Conservation (phyloP, 2,329 filamentous ascomycete species). For the Talaromyces marneffei region DNA sequence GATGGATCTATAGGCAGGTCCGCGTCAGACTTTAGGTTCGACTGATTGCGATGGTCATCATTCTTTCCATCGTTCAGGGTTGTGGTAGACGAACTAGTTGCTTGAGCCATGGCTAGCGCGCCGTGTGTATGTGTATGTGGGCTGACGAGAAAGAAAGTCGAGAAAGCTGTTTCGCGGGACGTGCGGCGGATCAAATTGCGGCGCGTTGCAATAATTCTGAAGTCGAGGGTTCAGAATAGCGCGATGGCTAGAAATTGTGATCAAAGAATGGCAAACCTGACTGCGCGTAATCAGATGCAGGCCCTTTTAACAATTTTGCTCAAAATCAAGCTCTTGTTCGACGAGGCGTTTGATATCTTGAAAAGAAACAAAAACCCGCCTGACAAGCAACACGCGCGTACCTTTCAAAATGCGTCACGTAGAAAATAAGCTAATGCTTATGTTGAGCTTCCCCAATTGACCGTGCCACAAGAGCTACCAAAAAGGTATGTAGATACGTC, state of each 20-base stretch:
- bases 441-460: conserved; percentile 25
- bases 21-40: conserved; percentile 79
- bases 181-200: conserved; percentile 43
- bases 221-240: conserved; percentile 74
- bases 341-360: conserved; percentile 2
- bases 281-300: conserved; percentile 73
- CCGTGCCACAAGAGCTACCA: conserved; percentile 2
- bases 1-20: conserved; percentile 99
- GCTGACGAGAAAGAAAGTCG: conserved; percentile 73
- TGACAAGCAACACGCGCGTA: conserved; percentile 18
- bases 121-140: conserved; percentile 65
- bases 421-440: neutral
- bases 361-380: neutral
- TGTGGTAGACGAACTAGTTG: conserved; percentile 93
- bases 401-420: conserved; percentile 25
- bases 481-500: conserved; percentile 6
- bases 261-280: conserved; percentile 67
- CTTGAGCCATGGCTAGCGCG: conserved; percentile 93
- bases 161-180: conserved; percentile 70
- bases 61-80: conserved; percentile 68
- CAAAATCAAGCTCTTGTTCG: conserved; percentile 17
- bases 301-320: conserved; percentile 50
- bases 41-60: conserved; percentile 66
- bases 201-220: conserved; percentile 69
- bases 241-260: conserved; percentile 50